Percentiles rank a stretch among this genome's conserved stretches.
These are phyloP conservation scores for Omphalotus olearius DNA, from an alignment of 1,284 basidiomycete genomes.

Conservation along the genomic window DNA sequence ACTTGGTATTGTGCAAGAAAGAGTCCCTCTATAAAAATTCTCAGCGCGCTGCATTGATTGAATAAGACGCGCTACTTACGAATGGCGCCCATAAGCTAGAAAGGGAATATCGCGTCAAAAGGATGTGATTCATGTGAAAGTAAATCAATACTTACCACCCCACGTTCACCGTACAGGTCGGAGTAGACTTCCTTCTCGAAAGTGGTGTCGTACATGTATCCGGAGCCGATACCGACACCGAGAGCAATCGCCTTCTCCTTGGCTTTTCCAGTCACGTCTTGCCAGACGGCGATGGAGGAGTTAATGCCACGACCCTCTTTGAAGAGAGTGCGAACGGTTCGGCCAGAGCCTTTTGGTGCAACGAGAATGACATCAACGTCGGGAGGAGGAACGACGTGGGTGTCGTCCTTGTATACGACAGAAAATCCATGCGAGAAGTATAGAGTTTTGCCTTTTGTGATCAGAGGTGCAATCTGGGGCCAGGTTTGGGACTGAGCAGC, in stretches of 20 bases:
- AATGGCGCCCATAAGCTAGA: conserved; percentile 95
- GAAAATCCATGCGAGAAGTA: conserved; percentile 99
- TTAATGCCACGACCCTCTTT: conserved; percentile 99
- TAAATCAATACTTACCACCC: conserved; percentile 68
- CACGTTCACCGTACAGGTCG: conserved; percentile 99
- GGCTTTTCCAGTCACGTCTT: conserved; percentile 96
- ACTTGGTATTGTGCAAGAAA: conserved; percentile 99
- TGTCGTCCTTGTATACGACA: conserved; percentile 97
- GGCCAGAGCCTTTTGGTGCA: conserved; percentile 97
- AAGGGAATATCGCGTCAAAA: conserved; percentile 17
- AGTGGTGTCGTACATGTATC: conserved; percentile 98
- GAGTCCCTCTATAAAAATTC: conserved; percentile 71
- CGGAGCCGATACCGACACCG: conserved; percentile 93
- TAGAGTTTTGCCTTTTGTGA: conserved; percentile 99
- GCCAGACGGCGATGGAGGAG: conserved; percentile 83
- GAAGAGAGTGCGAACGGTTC: conserved; percentile 99
- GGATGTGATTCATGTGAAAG: conserved; percentile 17
- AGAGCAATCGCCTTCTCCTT: conserved; percentile 96
- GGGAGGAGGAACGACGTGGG: conserved; percentile 85
- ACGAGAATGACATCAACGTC: conserved; percentile 99
- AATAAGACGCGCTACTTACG: conserved; percentile 46
- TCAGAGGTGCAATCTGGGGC: conserved; percentile 83
- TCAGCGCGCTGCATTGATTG: neutral
- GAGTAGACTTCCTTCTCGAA: conserved; percentile 99
- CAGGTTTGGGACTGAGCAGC: conserved; percentile 97